A percentile compares a stretch with the other conserved stretches of the same genome.
Conservation (phyloP, 345 rosid genomes). For the Pelargonium nanum region DNA sequence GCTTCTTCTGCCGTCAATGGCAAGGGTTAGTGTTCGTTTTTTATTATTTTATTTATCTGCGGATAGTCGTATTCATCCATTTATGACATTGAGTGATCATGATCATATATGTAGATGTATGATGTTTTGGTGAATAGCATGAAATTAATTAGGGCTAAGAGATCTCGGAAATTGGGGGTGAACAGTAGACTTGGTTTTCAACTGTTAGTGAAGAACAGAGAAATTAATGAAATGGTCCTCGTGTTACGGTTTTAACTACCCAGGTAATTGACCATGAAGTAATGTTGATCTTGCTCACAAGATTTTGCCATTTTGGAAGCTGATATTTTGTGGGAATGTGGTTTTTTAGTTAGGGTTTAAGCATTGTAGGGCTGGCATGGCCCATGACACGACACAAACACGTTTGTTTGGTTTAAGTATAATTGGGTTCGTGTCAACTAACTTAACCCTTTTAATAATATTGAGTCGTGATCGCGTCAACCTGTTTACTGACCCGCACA, state of each 20-base stretch:
- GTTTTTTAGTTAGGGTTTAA: too few relatives aligned
- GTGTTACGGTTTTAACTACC: neutral
- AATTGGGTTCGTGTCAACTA: too few relatives aligned
- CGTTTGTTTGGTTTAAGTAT: too few relatives aligned
- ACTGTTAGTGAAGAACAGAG: neutral
- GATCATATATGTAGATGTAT: neutral
- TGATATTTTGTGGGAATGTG: too few relatives aligned
- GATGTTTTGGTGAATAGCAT: neutral
- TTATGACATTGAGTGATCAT: neutral
- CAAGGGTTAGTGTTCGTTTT: slow-evolving; percentile 24
- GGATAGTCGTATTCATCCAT: neutral
- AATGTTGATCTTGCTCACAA: neutral
- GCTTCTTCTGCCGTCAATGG: slow-evolving; percentile 32
- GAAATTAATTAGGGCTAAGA: neutral
- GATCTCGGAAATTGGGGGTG: neutral
- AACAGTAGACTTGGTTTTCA: neutral
- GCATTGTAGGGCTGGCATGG: too few relatives aligned
- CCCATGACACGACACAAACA: too few relatives aligned
- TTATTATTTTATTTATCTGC: neutral
- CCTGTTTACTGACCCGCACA: too few relatives aligned
- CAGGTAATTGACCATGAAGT: neutral
- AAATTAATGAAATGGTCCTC: neutral
- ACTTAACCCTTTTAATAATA: too few relatives aligned
- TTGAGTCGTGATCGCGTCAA: too few relatives aligned
- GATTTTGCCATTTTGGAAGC: too few relatives aligned